Conservation (phyloP, 1,284 basidiomycete species). For the Cryptococcus maquisensis region DNA sequence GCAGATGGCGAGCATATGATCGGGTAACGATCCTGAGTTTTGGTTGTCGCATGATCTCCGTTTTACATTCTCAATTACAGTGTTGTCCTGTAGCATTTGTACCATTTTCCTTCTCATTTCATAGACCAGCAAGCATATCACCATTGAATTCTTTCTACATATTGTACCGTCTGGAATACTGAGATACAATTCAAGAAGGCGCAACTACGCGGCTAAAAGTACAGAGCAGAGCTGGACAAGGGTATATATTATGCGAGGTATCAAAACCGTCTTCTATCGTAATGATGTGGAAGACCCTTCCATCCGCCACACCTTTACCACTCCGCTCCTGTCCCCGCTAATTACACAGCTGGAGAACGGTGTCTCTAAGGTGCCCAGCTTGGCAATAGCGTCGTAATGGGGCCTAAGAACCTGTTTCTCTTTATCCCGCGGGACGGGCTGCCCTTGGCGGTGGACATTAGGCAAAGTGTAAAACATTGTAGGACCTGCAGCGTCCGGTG, state of each 20-base stretch:
- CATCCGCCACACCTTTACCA: constrained; percentile 48
- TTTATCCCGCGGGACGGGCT: constrained; percentile 4
- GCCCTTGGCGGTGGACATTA: constrained; percentile 20
- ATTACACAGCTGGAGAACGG: constrained; percentile 45
- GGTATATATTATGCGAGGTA: not conserved
- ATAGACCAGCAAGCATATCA: no score
- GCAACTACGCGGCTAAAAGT: no score
- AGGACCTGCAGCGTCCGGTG: constrained; percentile 3
- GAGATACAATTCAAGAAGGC: no score
- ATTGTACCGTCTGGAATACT: no score
- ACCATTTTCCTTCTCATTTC: no score
- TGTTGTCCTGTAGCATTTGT: no score
- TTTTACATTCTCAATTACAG: no score
- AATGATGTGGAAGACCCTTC: constrained; percentile 20
- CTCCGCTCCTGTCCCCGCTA: constrained; percentile 43
- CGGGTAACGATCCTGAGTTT: no score
- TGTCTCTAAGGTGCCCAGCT: constrained; percentile 43
- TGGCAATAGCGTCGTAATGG: constrained; percentile 45
- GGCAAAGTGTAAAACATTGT: constrained; percentile 31
- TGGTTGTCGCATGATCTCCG: no score
- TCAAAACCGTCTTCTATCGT: not conserved
- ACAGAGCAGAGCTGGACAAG: no score
- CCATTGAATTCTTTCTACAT: no score
- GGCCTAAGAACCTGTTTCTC: constrained; percentile 41
- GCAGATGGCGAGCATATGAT: not conserved